Evolutionary conservation across 2,329 filamentous ascomycete genomes (phyloP), one percentile per base, ranked within the genome.

Genomic region (Penicillium capsulatum): DNA sequence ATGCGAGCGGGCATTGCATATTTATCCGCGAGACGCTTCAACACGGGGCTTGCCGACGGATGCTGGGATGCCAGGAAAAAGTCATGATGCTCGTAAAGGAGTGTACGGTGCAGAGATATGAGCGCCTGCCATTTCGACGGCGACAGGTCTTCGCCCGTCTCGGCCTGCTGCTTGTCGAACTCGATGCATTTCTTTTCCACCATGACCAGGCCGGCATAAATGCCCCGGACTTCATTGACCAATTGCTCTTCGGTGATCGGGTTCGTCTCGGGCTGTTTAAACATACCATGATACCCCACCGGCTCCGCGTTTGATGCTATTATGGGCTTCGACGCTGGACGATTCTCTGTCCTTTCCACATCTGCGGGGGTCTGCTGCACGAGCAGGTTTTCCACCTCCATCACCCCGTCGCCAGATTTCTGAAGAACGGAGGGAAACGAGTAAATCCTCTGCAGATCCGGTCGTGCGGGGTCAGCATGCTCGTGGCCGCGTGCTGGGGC

Each of bases 1-100:
- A 97, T 92, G 0, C 91, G 73, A 0, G 86, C 88, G 0, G 91
- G 90, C 87, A 97, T 96, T 0, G 81, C 81, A 52, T 95, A 95
- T 45, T 92, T 92, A 0, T 76, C 75, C 0, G 89, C 83, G 0
- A 96, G 64, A 0, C 79, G 71, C 3, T 77, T 74, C 0, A 97
- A 61, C 0, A 82, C 79, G 0, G 74, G 73, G 16, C 76, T 85
- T 0, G 88, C 86, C 0, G 82, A 84, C 0, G 88, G 90, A 56
- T 97, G 89, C 51, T 96, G 89, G 0, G 80, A 86, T 0, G 90
- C 90, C 1, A 95, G 69, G 42, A 96, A 90, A 54, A 91, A 91
- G 45, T 91, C 86, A 42, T 90, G 84, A 41, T 91, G 84, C 44
- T 94, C 87, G 47, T 92, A 80, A 0, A 95, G 67, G 0, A 94